Evolutionary conservation across 306 rosid species (phyloP).

Genomic region (Glycine soja): DNA sequence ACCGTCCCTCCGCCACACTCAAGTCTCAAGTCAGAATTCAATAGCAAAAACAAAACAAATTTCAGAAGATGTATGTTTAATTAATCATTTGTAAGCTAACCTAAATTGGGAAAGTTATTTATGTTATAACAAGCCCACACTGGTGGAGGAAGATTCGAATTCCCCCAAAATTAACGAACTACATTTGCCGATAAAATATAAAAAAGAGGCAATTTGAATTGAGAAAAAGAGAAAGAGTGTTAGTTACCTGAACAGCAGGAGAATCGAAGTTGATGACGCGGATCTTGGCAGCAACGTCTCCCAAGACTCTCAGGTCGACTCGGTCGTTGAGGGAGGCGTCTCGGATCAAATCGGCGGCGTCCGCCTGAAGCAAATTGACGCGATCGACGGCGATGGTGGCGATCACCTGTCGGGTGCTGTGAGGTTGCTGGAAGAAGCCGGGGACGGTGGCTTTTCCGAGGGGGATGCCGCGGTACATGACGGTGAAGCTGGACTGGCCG

Average conservation of each 20-base stretch:
- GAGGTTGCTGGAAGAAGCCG: constrained; percentile 84
- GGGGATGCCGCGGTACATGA: constrained; percentile 94
- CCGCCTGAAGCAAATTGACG: constrained; percentile 80
- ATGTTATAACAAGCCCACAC: too few relatives aligned
- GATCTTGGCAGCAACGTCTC: constrained; percentile 98
- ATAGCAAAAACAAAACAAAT: background rate
- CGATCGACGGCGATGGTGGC: constrained; percentile 85
- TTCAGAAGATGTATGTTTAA: too few relatives aligned
- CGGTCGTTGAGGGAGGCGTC: constrained; percentile 91
- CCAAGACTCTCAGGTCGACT: constrained; percentile 79
- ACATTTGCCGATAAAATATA: too few relatives aligned
- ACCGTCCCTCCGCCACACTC: constrained; percentile 5
- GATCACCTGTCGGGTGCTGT: constrained; percentile 67
- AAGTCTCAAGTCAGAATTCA: too few relatives aligned
- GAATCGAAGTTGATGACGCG: constrained; percentile 87
- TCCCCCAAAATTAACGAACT: too few relatives aligned
- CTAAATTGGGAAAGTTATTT: too few relatives aligned
- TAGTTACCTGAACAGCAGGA: constrained; percentile 75
- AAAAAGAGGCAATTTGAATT: too few relatives aligned
- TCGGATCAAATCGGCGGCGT: constrained; percentile 79
- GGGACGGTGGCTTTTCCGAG: constrained; percentile 83
- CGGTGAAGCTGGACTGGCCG: constrained; percentile 89
- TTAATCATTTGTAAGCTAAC: too few relatives aligned
- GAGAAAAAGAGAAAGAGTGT: too few relatives aligned
- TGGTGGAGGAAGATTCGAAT: too few relatives aligned